Percentiles rank a stretch among this genome's conserved stretches.
These are phyloP conservation scores for Tetraselmis striata DNA, from an alignment of 139 green algal species.

Conservation along the genomic window DNA sequence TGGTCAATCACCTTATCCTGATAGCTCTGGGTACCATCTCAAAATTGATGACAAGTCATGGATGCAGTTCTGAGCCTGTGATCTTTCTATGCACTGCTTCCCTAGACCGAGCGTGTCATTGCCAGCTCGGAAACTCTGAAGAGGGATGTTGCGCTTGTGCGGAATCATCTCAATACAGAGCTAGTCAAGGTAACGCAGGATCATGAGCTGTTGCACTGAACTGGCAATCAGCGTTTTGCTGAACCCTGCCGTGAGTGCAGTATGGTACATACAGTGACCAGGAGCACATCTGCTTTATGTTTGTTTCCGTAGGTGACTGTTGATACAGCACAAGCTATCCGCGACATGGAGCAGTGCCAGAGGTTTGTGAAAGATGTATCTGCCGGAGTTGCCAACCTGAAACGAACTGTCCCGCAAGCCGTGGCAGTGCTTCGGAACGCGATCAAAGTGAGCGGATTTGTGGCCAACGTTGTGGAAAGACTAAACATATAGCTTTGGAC, in stretches of 20 bases:
- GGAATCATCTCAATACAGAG: background rate
- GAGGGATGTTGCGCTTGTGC: background rate
- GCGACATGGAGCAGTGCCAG: background rate
- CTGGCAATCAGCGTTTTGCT: no score
- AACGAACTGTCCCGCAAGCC: background rate
- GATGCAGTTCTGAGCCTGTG: no score
- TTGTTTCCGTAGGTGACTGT: background rate
- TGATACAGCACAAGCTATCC: background rate
- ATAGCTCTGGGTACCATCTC: no score
- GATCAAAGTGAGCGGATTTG: background rate
- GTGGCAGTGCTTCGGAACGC: background rate
- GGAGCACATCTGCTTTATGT: no score
- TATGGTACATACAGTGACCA: no score
- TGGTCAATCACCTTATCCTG: no score
- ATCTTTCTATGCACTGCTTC: no score
- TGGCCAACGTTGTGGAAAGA: no score
- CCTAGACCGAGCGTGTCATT: background rate
- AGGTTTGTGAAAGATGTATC: background rate
- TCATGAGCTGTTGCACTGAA: no score
- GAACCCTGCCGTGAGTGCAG: no score
- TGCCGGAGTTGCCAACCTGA: background rate
- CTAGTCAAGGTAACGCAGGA: background rate
- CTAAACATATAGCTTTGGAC: no score
- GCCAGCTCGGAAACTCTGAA: background rate
- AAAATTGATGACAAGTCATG: no score